Conservation (phyloP, 2,329 filamentous ascomycete genomes). For the Fusarium camptoceras region DNA sequence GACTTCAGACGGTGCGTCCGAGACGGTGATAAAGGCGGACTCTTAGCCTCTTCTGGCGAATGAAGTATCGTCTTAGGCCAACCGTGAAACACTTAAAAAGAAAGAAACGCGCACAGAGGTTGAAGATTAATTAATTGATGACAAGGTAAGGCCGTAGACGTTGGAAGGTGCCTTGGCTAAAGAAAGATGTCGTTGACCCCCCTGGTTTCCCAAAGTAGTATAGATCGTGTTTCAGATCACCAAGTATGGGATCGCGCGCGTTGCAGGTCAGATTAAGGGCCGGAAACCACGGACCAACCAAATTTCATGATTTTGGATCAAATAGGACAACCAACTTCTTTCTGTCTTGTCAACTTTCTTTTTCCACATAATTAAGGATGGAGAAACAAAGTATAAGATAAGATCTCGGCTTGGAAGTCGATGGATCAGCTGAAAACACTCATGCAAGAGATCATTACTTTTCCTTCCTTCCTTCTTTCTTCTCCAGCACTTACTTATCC, state of each 20-base stretch:
- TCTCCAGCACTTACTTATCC: slow-evolving; percentile 4
- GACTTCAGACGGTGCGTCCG: slow-evolving; percentile 26
- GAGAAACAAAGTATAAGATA: background rate
- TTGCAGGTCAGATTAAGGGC: slow-evolving; percentile 38
- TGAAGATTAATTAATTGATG: slow-evolving; percentile 16
- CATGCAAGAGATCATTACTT: slow-evolving; percentile 1
- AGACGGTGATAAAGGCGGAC: slow-evolving; percentile 25
- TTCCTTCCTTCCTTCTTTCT: slow-evolving; percentile 3
- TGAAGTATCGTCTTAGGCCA: background rate
- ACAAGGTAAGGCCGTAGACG: slow-evolving; percentile 22
- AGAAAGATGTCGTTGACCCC: background rate
- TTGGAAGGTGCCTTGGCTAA: slow-evolving; percentile 23
- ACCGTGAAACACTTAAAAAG: slow-evolving; percentile 32
- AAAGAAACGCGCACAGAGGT: slow-evolving; percentile 24
- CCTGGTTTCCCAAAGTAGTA: slow-evolving; percentile 11
- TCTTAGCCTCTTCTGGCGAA: background rate
- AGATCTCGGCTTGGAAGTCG: slow-evolving; percentile 1
- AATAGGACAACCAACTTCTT: background rate
- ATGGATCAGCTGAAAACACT: background rate
- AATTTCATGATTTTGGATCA: slow-evolving; percentile 14
- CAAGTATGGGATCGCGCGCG: slow-evolving; percentile 24
- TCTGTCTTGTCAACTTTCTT: background rate
- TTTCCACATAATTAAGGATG: background rate
- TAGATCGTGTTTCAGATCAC: slow-evolving; percentile 28
- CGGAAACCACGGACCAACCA: slow-evolving; percentile 18